Evolutionary conservation across 441 rosid genomes (phyloP).

Genomic region (Rhodomyrtus psidioides): DNA sequence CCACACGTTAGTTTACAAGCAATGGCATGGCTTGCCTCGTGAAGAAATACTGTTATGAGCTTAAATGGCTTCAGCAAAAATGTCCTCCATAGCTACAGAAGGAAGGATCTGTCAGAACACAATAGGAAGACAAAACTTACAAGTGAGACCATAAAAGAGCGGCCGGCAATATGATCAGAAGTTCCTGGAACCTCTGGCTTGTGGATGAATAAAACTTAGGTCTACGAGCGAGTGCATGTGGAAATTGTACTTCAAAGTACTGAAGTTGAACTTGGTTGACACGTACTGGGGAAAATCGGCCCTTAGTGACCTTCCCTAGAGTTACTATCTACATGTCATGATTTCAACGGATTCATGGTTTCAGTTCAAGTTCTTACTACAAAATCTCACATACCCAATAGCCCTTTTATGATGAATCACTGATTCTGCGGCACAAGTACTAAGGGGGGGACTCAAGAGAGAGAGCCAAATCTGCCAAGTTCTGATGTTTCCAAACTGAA

Average conservation of each 20-base stretch:
- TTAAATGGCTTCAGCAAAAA: constrained; percentile 30
- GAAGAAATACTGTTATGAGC: constrained; percentile 38
- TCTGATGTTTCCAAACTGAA: not conserved
- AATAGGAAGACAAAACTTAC: not conserved
- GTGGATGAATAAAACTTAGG: not conserved
- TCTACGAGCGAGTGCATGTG: not conserved
- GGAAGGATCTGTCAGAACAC: not conserved
- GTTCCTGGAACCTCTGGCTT: not conserved
- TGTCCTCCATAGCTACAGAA: constrained; percentile 31
- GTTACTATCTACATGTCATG: not conserved
- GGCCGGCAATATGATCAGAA: not conserved
- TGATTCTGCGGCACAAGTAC: not conserved
- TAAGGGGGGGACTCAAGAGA: not conserved
- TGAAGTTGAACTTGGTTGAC: not conserved
- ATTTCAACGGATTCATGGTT: not conserved
- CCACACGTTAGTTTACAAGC: constrained; percentile 42
- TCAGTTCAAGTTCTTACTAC: not conserved
- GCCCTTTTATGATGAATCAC: not conserved
- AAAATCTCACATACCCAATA: not conserved
- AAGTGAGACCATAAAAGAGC: not conserved
- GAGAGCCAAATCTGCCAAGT: not conserved
- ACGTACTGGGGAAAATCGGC: not conserved
- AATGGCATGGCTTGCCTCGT: constrained; percentile 37
- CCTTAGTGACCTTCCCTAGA: not conserved
- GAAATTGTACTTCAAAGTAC: not conserved